Evolutionary conservation across 129 eudicot species (phyloP), one percentile per base, ranked within the genome.

Genomic region (Erigeron canadensis): DNA sequence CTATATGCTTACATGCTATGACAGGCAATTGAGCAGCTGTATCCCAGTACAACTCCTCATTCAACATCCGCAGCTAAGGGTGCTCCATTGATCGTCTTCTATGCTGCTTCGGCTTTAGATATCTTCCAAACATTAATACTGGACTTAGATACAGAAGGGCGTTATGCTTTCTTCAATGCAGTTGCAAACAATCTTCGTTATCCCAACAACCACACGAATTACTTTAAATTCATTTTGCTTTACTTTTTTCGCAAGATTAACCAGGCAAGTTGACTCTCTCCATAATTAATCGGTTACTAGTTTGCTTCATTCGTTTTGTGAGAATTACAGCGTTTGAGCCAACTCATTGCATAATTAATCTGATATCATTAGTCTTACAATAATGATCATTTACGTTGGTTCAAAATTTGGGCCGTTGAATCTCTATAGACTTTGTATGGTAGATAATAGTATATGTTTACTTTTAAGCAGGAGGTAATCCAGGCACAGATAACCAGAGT

Each of bases 401-500:
- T 0, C 34, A 28, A 28, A 28, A 28, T 28, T 28, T 28, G 34
- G 3, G 34, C 34, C 34, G 1, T 0, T 28, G 0, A 28, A 28
- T 28, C 34, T 28, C 1, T 28, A 28, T 28, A 0, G 34, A 28
- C 34, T 28, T 28, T 28, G 1, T 28, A 28, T 28, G 34, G 34
- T 28, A 28, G 2, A 28, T 28, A 28, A 28, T 28, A 28, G 34
- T 44, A 9, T 44, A 44, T 2, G 48, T 21, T 2, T 43, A 8
- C 19, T 8, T 37, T 10, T 11, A 13, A 10, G 84, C 95, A 92
- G 96, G 98, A 92, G 81, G 84, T 82, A 8, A 85, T 92, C 34
- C 96, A 92, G 80, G 98, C 89, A 69, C 98, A 92, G 68, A 92
- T 92, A 40, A 92, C 98, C 5, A 79, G 98, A 79, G 98, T 92